Percentiles rank a stretch among this genome's conserved stretches.
Conservation (phyloP, 2,329 filamentous ascomycete species). For the Boeremia exigua region DNA sequence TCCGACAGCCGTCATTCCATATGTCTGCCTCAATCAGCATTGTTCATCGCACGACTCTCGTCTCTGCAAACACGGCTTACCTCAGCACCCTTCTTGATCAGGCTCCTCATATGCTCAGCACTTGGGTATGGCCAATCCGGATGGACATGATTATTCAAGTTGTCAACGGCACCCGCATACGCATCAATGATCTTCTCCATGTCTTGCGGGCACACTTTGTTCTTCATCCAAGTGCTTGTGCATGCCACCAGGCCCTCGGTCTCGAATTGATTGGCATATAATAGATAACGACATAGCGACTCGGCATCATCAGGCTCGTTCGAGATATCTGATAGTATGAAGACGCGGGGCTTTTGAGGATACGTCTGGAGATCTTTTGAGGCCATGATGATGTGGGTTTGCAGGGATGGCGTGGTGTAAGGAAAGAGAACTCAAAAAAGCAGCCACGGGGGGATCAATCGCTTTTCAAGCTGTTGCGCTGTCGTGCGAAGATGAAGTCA, state of each 20-base stretch:
- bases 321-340: slow-evolving; percentile 50
- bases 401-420: not conserved
- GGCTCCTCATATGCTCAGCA: slow-evolving; percentile 30
- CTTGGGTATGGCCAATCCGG: slow-evolving; percentile 40
- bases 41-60: too few species aligned
- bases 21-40: slow-evolving; percentile 31
- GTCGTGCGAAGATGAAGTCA: slow-evolving; percentile 25
- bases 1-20: slow-evolving; percentile 47
- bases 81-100: slow-evolving; percentile 43
- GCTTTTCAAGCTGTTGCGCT: slow-evolving; percentile 18
- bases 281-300: slow-evolving; percentile 46
- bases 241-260: slow-evolving; percentile 49
- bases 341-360: slow-evolving; percentile 47
- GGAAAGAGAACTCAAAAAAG: not conserved
- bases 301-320: slow-evolving; percentile 51
- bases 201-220: slow-evolving; percentile 41
- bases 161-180: slow-evolving; percentile 48
- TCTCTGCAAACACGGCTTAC: slow-evolving; percentile 17
- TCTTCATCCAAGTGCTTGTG: slow-evolving; percentile 50
- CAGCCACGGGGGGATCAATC: not conserved
- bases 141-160: slow-evolving; percentile 57
- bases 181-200: slow-evolving; percentile 46
- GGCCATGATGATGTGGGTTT: slow-evolving; percentile 25
- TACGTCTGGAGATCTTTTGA: slow-evolving; percentile 35
- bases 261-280: slow-evolving; percentile 49